phyloP scores from a whole-genome alignment of 305 asterid genomes.

The Plantago coronopus region DNA sequence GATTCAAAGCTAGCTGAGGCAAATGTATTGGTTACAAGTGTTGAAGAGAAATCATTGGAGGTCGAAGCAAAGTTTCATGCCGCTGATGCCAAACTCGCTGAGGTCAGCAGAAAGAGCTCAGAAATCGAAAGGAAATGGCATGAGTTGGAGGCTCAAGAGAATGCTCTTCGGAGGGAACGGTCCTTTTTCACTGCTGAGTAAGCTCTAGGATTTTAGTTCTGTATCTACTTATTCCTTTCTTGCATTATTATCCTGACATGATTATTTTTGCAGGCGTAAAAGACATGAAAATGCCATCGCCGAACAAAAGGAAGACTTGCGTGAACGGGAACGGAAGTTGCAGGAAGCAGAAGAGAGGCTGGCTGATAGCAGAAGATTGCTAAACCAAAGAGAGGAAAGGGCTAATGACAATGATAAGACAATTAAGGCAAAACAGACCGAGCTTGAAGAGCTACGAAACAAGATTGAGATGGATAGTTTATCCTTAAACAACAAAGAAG shows the following conservation, averaged over 20 bases:
- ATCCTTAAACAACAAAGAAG: constrained; percentile 70
- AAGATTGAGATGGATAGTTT: constrained; percentile 55
- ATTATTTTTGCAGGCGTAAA: constrained; percentile 57
- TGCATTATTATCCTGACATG: constrained; percentile 27
- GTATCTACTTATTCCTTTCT: constrained; percentile 18
- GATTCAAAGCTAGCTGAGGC: constrained; percentile 93
- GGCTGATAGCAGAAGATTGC: constrained; percentile 78
- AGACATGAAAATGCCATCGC: constrained; percentile 54
- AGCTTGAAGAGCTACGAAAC: constrained; percentile 63
- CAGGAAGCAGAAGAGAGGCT: constrained; percentile 84
- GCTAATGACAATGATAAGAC: constrained; percentile 73
- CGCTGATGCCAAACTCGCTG: constrained; percentile 90
- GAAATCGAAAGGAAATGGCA: constrained; percentile 73
- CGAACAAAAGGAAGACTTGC: constrained; percentile 81
- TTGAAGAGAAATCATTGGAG: constrained; percentile 91
- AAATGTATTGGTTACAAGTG: constrained; percentile 63
- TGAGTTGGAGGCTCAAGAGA: constrained; percentile 76
- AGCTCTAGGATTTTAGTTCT: constrained; percentile 24
- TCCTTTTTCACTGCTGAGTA: constrained; percentile 71
- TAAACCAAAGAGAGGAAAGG: constrained; percentile 89
- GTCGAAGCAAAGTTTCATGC: constrained; percentile 78
- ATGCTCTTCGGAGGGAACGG: constrained; percentile 69
- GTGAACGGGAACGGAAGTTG: constrained; percentile 83
- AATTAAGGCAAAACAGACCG: constrained; percentile 64
- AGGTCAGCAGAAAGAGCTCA: constrained; percentile 75